phyloP scores from a whole-genome alignment of 192 early-diverging fungal species.

The Backusella mclennaniae region DNA sequence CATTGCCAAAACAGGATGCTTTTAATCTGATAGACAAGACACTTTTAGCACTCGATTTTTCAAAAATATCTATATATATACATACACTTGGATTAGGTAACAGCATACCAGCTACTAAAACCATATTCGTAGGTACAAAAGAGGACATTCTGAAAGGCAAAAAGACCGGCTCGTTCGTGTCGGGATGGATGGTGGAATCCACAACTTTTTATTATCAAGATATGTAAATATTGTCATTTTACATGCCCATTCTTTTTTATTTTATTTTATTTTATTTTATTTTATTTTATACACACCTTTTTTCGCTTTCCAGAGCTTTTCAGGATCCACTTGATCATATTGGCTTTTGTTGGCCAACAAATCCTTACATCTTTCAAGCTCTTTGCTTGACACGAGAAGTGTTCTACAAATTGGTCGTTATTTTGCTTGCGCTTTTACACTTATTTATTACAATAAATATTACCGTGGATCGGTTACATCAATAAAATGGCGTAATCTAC shows the following conservation, averaged over 20 bases:
- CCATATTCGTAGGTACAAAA: constrained; percentile 82
- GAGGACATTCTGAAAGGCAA: constrained; percentile 83
- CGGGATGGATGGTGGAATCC: constrained; percentile 78
- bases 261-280: too few relatives aligned
- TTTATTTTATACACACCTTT: constrained; percentile 43
- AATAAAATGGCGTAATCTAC: constrained; percentile 73
- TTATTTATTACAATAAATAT: background rate
- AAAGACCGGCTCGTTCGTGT: constrained; percentile 76
- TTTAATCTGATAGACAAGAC: constrained; percentile 31
- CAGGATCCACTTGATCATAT: constrained; percentile 36
- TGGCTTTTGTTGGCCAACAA: constrained; percentile 56
- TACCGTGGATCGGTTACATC: constrained; percentile 69
- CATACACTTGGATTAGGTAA: constrained; percentile 74
- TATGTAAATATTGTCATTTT: background rate
- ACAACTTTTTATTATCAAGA: constrained; percentile 41
- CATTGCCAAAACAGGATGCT: constrained; percentile 77
- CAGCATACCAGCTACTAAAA: constrained; percentile 83
- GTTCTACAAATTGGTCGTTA: constrained; percentile 40
- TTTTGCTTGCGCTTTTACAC: background rate
- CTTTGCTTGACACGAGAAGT: constrained; percentile 56
- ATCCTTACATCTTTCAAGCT: constrained; percentile 58
- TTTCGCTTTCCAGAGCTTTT: constrained; percentile 73
- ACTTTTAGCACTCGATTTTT: background rate
- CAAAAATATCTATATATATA: background rate
- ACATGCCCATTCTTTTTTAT: background rate